These are phyloP conservation scores for Talaromyces albobiverticillius DNA, from an alignment of 2,329 filamentous ascomycete species.

Conservation along the genomic window DNA sequence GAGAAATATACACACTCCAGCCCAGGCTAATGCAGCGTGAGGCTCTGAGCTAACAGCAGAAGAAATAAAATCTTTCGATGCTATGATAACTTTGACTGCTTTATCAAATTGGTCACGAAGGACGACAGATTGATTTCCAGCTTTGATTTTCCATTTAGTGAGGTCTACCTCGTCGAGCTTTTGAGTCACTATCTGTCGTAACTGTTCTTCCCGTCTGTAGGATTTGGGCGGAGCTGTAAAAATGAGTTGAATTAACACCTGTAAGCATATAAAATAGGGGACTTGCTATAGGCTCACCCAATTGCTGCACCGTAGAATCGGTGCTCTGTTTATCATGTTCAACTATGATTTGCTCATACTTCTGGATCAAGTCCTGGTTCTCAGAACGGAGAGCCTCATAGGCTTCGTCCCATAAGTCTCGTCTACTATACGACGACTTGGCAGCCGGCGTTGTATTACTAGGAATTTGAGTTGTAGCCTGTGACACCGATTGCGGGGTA, in stretches of 20 bases:
- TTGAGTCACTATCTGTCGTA: background rate
- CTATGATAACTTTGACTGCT: background rate
- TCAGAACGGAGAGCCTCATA: background rate
- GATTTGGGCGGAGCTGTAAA: background rate
- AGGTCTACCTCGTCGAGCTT: background rate
- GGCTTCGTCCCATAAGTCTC: background rate
- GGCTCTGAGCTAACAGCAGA: background rate
- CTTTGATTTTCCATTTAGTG: constrained; percentile 1
- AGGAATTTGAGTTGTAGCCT: background rate
- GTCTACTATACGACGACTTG: background rate
- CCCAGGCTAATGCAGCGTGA: constrained; percentile 2
- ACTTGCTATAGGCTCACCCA: background rate
- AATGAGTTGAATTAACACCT: background rate
- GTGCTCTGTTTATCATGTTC: background rate
- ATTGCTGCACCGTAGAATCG: background rate
- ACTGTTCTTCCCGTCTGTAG: background rate
- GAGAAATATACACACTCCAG: constrained; percentile 2
- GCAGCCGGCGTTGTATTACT: background rate
- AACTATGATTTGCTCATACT: background rate
- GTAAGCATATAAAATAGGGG: background rate
- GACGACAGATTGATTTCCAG: background rate
- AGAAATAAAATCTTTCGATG: background rate
- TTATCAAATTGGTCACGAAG: constrained; percentile 3
- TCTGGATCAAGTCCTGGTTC: background rate
- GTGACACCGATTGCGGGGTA: background rate